Conservation (phyloP, 805 yeast species). For the Wickerhamomyces sydowiorum region DNA sequence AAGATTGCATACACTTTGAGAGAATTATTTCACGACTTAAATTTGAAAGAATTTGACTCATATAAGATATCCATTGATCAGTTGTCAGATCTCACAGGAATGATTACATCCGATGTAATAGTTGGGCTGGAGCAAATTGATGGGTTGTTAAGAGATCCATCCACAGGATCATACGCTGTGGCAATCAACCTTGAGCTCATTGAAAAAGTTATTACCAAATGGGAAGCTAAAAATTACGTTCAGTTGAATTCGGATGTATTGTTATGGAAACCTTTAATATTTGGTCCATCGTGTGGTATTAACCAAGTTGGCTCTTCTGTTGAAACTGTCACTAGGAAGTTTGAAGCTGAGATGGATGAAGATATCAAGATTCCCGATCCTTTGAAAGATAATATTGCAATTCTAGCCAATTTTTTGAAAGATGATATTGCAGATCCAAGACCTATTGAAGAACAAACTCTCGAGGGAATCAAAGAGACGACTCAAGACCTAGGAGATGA, state of each 20-base stretch:
- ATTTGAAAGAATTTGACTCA: constrained; percentile 1
- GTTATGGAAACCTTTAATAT: constrained; percentile 78
- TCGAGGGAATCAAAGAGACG: constrained; percentile 36
- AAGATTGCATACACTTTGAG: constrained; percentile 43
- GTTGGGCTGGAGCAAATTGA: constrained; percentile 78
- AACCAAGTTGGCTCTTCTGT: constrained; percentile 36
- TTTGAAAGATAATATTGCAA: constrained; percentile 42
- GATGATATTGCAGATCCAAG: constrained; percentile 66
- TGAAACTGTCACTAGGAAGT: constrained; percentile 18
- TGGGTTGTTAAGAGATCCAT: constrained; percentile 46
- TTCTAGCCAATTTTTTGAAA: constrained; percentile 52
- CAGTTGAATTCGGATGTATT: constrained; percentile 46
- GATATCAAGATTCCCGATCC: constrained; percentile 18
- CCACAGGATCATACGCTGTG: constrained; percentile 44
- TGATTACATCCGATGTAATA: constrained; percentile 81
- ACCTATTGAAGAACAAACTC: constrained; percentile 50
- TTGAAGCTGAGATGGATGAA: constrained; percentile 4
- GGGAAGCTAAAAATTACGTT: constrained; percentile 51
- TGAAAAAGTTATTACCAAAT: constrained; percentile 34
- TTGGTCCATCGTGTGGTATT: constrained; percentile 84
- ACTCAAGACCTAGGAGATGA: constrained; percentile 16
- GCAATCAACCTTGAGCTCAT: constrained; percentile 42
- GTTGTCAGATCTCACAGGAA: constrained; percentile 69
- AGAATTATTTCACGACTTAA: constrained; percentile 5
- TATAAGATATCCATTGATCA: constrained; percentile 47